Base-by-base conservation (phyloP, 345 rosid species). In the Jatropha curcas region DNA sequence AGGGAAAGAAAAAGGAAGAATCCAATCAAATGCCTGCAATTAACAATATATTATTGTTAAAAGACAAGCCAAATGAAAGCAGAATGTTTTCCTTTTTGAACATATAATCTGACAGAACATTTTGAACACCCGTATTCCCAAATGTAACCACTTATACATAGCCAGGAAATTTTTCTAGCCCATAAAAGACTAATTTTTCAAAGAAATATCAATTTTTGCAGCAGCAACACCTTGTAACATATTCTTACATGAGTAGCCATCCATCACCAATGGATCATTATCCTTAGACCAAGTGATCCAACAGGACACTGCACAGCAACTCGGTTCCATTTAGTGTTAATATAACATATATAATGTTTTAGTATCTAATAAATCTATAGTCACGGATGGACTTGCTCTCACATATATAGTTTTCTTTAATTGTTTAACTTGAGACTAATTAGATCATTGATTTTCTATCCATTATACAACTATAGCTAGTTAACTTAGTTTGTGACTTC, bases 11-110 rank as follows among this genome's bases (percentile, higher is more conserved):
- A 94, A 75, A 94, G 68, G 83, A 94, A 94, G 84, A 94, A 94
- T n/a, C 98, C 98, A 78, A 94, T 90, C 87, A 94, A 84, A 85
- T 94, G 98, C 86, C 98, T 94, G 90, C 89, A 82, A 45, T 46
- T 25, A 76, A 65, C 39, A 57, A 34, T 8, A 25, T 12, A 65
- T 41, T 61, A 16, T 35, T 19, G 52, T 30, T 67, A 63, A 7
- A 39, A 35, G 37, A 68, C 17, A 68, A 20, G 17, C 30, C 50
- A 46, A 4, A 8, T 16, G 39, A 52, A 9, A 60, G 35, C 22
- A 68, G 51, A 67, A 63, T 35, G 33, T 59, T 51, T 61, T 43
- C 24, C 33, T 62, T 17, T 41, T 39, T 45, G 53, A 68, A 39
- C 27, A 55, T 62, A 46, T 37, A 71, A 27, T 64, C 56, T 25